Percentiles rank a stretch among this genome's conserved stretches.
Conservation (phyloP, 2,329 filamentous ascomycete species). For the Penicillium hordei region DNA sequence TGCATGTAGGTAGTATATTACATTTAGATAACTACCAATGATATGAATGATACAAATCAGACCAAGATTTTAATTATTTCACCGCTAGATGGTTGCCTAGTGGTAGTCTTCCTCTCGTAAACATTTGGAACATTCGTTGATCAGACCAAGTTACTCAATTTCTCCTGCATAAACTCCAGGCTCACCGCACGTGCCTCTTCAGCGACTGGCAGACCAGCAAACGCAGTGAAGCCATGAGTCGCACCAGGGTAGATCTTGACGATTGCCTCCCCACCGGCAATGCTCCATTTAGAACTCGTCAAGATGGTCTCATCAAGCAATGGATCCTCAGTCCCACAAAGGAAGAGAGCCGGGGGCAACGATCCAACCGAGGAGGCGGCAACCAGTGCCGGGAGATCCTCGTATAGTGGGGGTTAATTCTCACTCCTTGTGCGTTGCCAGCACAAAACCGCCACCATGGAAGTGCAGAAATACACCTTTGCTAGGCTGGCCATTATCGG, state of each 20-base stretch:
- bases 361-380: background rate
- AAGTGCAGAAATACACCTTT: slow-evolving; percentile 56
- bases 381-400: background rate
- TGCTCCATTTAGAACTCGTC: slow-evolving; percentile 57
- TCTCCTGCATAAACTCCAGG: background rate
- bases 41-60: too few relatives aligned
- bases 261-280: slow-evolving; percentile 51
- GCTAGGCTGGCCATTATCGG: slow-evolving; percentile 43
- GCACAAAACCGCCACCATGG: slow-evolving; percentile 53
- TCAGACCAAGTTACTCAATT: background rate
- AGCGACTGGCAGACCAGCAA: slow-evolving; percentile 15
- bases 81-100: background rate
- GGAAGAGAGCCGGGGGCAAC: slow-evolving; percentile 43
- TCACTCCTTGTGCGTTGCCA: slow-evolving; percentile 25
- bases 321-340: slow-evolving; percentile 56
- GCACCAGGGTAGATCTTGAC: slow-evolving; percentile 57
- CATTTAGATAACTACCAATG: too few relatives aligned
- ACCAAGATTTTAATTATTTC: too few relatives aligned
- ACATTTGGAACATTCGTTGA: background rate
- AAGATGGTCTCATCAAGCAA: slow-evolving; percentile 54
- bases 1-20: too few relatives aligned
- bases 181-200: background rate
- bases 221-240: slow-evolving; percentile 54
- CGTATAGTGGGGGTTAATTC: background rate
- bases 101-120: background rate